Evolutionary conservation across 805 yeast genomes (phyloP).

Genomic region (Trichomonascus vanleenenianus): DNA sequence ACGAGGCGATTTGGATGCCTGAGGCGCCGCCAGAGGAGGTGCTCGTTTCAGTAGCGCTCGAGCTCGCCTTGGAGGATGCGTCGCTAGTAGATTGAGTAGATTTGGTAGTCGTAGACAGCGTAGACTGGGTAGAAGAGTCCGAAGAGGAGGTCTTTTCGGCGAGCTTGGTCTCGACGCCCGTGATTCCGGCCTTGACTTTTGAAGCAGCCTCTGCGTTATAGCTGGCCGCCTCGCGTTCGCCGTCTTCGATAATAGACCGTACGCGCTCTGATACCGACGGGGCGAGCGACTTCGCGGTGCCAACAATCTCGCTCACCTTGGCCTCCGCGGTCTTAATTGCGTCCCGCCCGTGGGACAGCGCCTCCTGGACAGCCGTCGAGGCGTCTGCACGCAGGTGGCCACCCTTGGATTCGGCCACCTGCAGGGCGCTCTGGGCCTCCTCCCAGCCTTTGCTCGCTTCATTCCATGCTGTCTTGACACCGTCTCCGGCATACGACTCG

Average conservation of each 20-base stretch:
- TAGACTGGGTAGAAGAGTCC: too few relatives aligned
- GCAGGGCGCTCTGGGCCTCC: neutral
- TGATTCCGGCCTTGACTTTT: neutral
- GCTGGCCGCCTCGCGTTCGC: neutral
- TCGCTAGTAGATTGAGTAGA: too few relatives aligned
- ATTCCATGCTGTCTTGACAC: neutral
- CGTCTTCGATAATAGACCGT: neutral
- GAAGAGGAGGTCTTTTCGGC: neutral
- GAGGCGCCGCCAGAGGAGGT: too few relatives aligned
- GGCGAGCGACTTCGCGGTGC: neutral
- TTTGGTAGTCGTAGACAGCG: too few relatives aligned
- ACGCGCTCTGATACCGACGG: neutral
- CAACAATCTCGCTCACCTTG: neutral
- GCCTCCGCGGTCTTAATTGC: neutral
- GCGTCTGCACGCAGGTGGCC: neutral
- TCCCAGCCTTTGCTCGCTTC: neutral
- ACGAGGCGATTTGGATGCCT: too few relatives aligned
- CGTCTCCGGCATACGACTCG: conserved; percentile 1
- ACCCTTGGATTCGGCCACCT: conserved; percentile 2
- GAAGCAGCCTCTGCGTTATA: neutral
- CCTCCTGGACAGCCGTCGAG: neutral
- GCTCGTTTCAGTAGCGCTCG: neutral
- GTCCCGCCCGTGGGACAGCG: neutral
- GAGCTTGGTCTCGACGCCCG: neutral
- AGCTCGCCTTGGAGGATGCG: too few relatives aligned